Conservation (phyloP, 495 filamentous ascomycete species). For the Astrothelium macrocarpum region DNA sequence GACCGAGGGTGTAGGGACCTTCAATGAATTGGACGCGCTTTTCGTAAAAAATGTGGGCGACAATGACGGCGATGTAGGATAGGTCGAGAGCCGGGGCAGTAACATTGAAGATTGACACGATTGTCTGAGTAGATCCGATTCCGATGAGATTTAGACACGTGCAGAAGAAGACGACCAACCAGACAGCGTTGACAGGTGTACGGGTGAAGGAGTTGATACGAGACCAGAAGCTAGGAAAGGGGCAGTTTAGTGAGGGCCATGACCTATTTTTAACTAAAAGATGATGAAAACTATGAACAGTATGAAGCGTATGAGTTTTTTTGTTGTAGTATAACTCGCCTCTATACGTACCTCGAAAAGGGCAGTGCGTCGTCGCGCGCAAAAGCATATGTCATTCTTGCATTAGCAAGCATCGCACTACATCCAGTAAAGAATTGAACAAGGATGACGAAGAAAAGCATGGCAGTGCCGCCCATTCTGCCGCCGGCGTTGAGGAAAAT, state of each 20-base stretch:
- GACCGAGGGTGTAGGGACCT: slow-evolving; percentile 56
- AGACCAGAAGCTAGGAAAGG: slow-evolving; percentile 40
- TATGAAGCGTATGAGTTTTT: too few species aligned
- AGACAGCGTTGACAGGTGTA: slow-evolving; percentile 60
- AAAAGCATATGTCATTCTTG: slow-evolving; percentile 65
- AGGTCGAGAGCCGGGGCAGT: slow-evolving; percentile 61
- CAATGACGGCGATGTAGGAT: slow-evolving; percentile 59
- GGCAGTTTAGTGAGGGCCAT: slow-evolving; percentile 1
- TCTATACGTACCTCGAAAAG: slow-evolving; percentile 44
- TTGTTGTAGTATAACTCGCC: background rate
- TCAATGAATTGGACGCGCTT: slow-evolving; percentile 49
- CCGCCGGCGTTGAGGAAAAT: slow-evolving; percentile 64
- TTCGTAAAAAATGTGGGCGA: slow-evolving; percentile 53
- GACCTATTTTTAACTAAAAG: too few species aligned
- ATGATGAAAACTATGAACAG: too few species aligned
- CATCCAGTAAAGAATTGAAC: slow-evolving; percentile 66
- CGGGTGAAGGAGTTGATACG: slow-evolving; percentile 49
- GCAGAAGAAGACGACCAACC: slow-evolving; percentile 60
- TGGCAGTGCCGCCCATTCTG: slow-evolving; percentile 47
- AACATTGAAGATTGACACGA: slow-evolving; percentile 60
- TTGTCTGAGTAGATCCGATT: slow-evolving; percentile 58
- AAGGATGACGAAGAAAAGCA: slow-evolving; percentile 62
- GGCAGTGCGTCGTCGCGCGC: slow-evolving; percentile 60
- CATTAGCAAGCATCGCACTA: slow-evolving; percentile 61
- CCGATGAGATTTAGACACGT: slow-evolving; percentile 53